Base-by-base conservation (phyloP, 495 filamentous ascomycete species). In the Paragyromitra xinjiangensis region DNA sequence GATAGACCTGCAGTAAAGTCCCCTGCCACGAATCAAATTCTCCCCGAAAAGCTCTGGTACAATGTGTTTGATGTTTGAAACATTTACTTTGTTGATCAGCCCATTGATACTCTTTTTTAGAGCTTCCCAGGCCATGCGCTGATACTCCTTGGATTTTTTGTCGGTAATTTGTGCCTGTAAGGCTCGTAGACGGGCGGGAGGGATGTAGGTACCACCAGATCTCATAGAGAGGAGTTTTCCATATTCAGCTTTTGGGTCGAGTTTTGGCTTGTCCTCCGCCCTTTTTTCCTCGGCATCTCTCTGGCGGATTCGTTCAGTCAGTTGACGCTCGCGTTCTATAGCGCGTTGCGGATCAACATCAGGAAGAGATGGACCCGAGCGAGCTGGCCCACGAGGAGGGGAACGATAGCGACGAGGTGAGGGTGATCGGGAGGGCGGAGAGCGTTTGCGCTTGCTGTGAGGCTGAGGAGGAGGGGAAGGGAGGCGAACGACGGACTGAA, bases 31-130 rank as follows among this genome's bases (percentile, higher is more conserved):
- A 51, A 98, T 87, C 76, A 99, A 85, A 82, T 99, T 98, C 85
- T 99, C 96, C 19, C 89, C 89, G 83, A 99, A 98, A 40, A 98
- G 87, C 82, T 99, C 95, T 0, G 94, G 94, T 7, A 98, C 93
- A 75, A 99, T 97, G 80, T 92, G 89, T 84, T 98, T 98, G 87
- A 99, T 98, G 80, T 99, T 99, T 22, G 91, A 92, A 50, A 93
- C 91, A 84, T 98, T 99, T 85, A 97, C 91, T 84, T 99, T 99
- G 86, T 99, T 99, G 85, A 98, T 95, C 39, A 99, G 85, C 80
- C 95, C 95, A 82, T 99, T 98, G 86, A 99, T 97, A 22, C 92
- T 94, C 86, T 99, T 99, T 86, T 99, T 99, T 82, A 98, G 83
- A 9, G 95, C 95, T 83, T 98, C 96, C 96, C 96, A 98, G 1